These are phyloP conservation scores for Lentinus tigrinus DNA, from an alignment of 768 basidiomycete species.

Conservation along the genomic window DNA sequence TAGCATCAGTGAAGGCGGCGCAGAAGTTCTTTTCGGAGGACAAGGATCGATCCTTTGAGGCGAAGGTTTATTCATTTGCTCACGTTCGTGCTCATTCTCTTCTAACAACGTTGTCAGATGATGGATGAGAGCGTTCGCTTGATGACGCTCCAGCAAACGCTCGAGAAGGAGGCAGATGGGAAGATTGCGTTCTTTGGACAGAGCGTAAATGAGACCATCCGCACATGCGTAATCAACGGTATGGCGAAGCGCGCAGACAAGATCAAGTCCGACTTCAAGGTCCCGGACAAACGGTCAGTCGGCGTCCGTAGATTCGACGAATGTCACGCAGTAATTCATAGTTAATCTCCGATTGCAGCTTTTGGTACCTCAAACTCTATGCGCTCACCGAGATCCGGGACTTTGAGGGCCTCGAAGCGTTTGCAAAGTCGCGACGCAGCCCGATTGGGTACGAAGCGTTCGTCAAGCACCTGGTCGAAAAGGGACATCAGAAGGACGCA, in stretches of 20 bases:
- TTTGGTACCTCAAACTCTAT: slow-evolving; percentile 91
- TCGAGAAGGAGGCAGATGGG: slow-evolving; percentile 82
- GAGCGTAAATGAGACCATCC: slow-evolving; percentile 86
- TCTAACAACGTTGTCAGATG: slow-evolving; percentile 53
- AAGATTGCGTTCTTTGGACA: slow-evolving; percentile 79
- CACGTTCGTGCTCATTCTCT: neutral
- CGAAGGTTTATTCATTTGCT: slow-evolving; percentile 55
- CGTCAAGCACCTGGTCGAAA: slow-evolving; percentile 73
- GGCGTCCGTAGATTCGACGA: neutral
- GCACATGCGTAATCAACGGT: slow-evolving; percentile 71
- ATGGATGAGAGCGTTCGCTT: slow-evolving; percentile 82
- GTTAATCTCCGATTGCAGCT: slow-evolving; percentile 45
- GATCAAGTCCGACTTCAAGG: slow-evolving; percentile 85
- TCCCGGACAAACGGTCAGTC: slow-evolving; percentile 87
- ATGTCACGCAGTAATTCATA: too few species aligned
- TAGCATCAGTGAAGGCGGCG: slow-evolving; percentile 73
- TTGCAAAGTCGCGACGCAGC: slow-evolving; percentile 84
- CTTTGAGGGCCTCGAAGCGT: slow-evolving; percentile 83
- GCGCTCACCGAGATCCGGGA: slow-evolving; percentile 77
- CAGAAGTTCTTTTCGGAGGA: slow-evolving; percentile 95
- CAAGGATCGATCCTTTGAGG: slow-evolving; percentile 87
- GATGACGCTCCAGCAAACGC: slow-evolving; percentile 78
- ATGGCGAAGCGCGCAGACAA: slow-evolving; percentile 89
- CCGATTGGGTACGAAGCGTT: slow-evolving; percentile 96
- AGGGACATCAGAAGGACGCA: slow-evolving; percentile 77